Evolutionary conservation across 805 yeast species (phyloP), one percentile per base, ranked within the genome.

Genomic region (Lachancea nothofagi): DNA sequence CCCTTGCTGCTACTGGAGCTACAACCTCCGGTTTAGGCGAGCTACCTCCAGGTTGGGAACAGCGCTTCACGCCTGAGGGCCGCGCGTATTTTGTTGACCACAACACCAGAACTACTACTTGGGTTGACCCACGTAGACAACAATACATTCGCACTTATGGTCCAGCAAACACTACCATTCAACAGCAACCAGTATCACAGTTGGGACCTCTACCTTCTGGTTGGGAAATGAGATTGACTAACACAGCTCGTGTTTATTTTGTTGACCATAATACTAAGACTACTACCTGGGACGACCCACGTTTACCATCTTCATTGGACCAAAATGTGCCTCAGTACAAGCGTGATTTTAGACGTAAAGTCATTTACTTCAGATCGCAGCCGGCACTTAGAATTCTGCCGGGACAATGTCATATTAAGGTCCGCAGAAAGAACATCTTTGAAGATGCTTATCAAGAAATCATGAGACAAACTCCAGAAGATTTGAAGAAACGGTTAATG

Each of bases 41-140:
- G 67, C 72, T 93, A 48, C 99, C 99, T 7, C 78, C 95, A 8
- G 99, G 98, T 29, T 93, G 99, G 99, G 99, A 93, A 66, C 97
- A 90, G 68, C 74, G 99, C 49, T 83, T 84, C 55, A 93, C 99
- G 5, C 95, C 95, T 20, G 98, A 93, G 66, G 99, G 98, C 28
- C 78, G 98, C 61, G 94, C 97, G 6, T 93, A 93, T 66, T 93
- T 89, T 62, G 98, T 93, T 35, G 99, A 93, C 64, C 99, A 93
- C 68, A 93, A 93, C 64, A 93, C 98, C n/a, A 77, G 99, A 64
- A 93, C 99, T 1, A 93, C 99, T 3, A 93, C 99, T 9, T 93
- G 99, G 99, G 99, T 93, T 33, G 99, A 93, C 64, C 99, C 99
- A 49, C 78, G 99, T 66, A 80, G 98, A 65, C 98, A 93, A 67